These are phyloP conservation scores for Penicillium sp. DNA, from an alignment of 2,329 filamentous ascomycete genomes.

Conservation along the genomic window DNA sequence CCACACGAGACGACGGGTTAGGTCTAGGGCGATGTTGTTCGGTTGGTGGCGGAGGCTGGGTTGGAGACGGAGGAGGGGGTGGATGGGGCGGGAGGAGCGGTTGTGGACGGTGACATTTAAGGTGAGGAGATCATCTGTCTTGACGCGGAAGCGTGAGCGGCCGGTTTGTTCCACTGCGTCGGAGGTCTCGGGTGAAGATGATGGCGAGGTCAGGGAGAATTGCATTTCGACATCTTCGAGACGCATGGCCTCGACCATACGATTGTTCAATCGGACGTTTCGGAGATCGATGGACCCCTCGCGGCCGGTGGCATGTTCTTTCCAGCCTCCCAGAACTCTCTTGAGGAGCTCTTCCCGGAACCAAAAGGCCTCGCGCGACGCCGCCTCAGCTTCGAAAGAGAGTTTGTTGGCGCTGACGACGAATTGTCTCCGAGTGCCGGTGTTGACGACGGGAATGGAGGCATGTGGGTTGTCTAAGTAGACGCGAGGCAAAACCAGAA, in stretches of 20 bases:
- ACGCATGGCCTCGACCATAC: constrained; percentile 81
- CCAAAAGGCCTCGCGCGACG: constrained; percentile 83
- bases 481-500: constrained; percentile 73
- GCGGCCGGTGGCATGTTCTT: constrained; percentile 57
- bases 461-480: constrained; percentile 75
- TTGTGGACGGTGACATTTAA: constrained; percentile 73
- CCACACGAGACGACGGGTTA: constrained; percentile 79
- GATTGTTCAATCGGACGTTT: constrained; percentile 67
- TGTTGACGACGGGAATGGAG: constrained; percentile 76
- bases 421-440: constrained; percentile 83
- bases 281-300: constrained; percentile 73
- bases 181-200: constrained; percentile 30
- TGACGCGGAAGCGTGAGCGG: constrained; percentile 48
- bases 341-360: constrained; percentile 80
- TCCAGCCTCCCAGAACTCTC: constrained; percentile 70
- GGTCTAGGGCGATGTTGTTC: constrained; percentile 71
- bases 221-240: constrained; percentile 73
- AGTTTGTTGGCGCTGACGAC: constrained; percentile 80
- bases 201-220: constrained; percentile 45
- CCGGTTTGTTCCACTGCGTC: constrained; percentile 42
- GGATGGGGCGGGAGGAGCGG: constrained; percentile 65
- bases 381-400: constrained; percentile 74
- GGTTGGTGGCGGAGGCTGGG: constrained; percentile 74
- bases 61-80: constrained; percentile 72
- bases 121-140: constrained; percentile 65